Conservation (phyloP, 345 rosid genomes). For the Hibiscus syriacus region DNA sequence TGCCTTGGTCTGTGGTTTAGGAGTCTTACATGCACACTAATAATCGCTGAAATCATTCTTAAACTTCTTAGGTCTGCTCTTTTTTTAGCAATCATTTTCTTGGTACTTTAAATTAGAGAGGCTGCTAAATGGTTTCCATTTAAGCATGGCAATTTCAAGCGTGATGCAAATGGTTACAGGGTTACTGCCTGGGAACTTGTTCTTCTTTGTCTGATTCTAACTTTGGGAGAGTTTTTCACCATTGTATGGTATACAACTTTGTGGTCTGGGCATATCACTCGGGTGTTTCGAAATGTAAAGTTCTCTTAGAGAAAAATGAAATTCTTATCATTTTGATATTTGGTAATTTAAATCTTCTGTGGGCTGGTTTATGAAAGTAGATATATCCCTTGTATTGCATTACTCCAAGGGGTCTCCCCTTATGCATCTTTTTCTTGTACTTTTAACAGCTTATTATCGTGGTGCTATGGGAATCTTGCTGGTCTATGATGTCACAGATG, state of each 20-base stretch:
- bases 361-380: not conserved
- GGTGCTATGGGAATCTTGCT: constrained; percentile 93
- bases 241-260: not conserved
- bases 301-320: not conserved
- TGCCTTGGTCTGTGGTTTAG: not conserved
- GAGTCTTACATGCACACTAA: too few species aligned
- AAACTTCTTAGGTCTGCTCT: not conserved
- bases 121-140: not conserved
- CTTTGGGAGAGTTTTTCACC: not conserved
- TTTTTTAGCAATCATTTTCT: not conserved
- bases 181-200: not conserved
- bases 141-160: not conserved
- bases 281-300: not conserved
- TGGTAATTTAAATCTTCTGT: not conserved
- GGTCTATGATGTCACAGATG: constrained; percentile 88
- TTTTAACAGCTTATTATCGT: constrained; percentile 59
- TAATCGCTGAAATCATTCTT: too few species aligned
- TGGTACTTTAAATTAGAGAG: not conserved
- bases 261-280: not conserved
- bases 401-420: not conserved
- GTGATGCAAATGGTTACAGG: not conserved
- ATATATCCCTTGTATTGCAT: not conserved
- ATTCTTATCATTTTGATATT: not conserved
- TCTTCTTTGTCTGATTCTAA: not conserved
- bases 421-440: constrained; percentile 3